Evolutionary conservation across 2,329 filamentous ascomycete species (phyloP).

Genomic region (Furcasterigmium furcatum): DNA sequence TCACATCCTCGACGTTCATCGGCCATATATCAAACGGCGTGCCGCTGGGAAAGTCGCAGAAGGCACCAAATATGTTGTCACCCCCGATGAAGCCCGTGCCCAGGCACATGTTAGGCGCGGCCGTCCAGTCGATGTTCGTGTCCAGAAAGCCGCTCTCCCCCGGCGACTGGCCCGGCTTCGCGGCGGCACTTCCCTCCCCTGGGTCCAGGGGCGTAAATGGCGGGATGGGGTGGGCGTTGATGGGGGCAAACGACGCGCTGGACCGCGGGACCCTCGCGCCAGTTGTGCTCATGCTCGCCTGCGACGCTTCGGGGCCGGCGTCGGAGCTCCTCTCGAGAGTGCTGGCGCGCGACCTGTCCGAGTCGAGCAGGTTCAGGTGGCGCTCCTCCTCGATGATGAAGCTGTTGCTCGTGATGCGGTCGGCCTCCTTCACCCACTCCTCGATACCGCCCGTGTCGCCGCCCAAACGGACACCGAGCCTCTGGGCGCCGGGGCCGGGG

Average conservation of each 20-base stretch:
- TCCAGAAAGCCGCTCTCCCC: not conserved
- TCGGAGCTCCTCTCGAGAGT: conserved; percentile 23
- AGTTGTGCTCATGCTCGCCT: conserved; percentile 9
- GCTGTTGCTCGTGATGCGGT: conserved; percentile 40
- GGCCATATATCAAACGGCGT: not conserved
- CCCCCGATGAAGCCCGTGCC: not conserved
- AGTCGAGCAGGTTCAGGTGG: conserved; percentile 14
- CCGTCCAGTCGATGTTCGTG: not conserved
- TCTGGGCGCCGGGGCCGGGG: not conserved
- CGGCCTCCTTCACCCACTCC: conserved; percentile 44
- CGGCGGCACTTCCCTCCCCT: no score
- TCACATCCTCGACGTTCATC: not conserved
- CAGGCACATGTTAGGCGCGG: not conserved
- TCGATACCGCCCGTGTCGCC: conserved; percentile 48
- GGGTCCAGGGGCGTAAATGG: no score
- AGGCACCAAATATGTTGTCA: not conserved
- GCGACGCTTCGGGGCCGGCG: conserved; percentile 16
- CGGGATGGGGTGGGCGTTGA: no score
- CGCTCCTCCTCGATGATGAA: conserved; percentile 28
- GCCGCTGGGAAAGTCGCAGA: not conserved
- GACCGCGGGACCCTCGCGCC: conserved; percentile 23
- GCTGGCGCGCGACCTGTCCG: conserved; percentile 22
- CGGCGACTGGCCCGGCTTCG: not conserved
- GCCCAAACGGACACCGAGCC: conserved; percentile 36
- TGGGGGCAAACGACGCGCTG: conserved; percentile 22